Evolutionary conservation across 768 basidiomycete species (phyloP).

Genomic region (Kwoniella dejecticola): DNA sequence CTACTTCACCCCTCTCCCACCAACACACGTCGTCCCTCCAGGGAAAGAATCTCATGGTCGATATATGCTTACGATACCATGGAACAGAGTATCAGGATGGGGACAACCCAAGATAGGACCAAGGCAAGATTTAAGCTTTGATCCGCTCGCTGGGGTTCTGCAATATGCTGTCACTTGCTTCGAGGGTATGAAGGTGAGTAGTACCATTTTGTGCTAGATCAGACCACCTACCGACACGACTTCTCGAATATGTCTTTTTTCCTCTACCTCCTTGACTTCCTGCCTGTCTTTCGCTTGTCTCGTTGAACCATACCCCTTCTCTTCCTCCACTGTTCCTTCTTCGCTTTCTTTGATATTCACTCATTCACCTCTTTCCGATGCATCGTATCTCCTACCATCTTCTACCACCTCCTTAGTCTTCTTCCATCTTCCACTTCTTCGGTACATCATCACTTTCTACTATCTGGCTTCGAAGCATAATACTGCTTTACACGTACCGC

Average conservation of each 20-base stretch:
- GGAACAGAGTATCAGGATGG: constrained; percentile 77
- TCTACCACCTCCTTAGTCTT: too few relatives aligned
- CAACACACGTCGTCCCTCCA: constrained; percentile 29
- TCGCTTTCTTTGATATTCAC: too few relatives aligned
- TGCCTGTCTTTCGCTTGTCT: too few relatives aligned
- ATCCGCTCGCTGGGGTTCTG: constrained; percentile 80
- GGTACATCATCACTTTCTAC: too few relatives aligned
- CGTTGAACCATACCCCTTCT: too few relatives aligned
- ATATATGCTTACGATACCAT: constrained; percentile 76
- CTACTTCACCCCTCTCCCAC: constrained; percentile 43
- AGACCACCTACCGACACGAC: too few relatives aligned
- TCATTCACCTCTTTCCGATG: too few relatives aligned
- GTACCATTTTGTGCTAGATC: too few relatives aligned
- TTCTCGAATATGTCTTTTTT: not conserved
- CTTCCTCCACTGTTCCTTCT: too few relatives aligned
- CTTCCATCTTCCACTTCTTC: too few relatives aligned
- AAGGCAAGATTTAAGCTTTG: constrained; percentile 71
- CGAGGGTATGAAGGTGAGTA: constrained; percentile 84
- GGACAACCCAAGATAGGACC: constrained; percentile 76
- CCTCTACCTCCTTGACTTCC: not conserved
- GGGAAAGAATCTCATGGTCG: constrained; percentile 46
- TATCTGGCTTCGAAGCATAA: not conserved
- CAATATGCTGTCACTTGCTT: constrained; percentile 70
- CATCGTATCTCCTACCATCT: too few relatives aligned
- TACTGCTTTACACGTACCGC: too few relatives aligned